These are phyloP conservation scores for Cercophora newfieldiana DNA, from an alignment of 495 filamentous ascomycete genomes.

Conservation along the genomic window DNA sequence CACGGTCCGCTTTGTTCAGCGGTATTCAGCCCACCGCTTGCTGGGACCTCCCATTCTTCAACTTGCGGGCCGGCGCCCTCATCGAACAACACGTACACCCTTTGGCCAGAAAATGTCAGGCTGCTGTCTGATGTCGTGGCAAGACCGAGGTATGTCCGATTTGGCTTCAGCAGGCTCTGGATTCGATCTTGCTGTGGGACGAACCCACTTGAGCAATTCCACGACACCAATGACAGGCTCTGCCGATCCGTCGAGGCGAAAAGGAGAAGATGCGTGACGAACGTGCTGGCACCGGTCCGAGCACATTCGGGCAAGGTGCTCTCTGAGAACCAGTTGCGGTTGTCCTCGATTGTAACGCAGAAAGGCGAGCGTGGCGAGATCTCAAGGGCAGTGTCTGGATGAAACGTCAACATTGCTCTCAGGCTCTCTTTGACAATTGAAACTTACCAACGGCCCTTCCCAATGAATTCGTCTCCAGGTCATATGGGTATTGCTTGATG, in stretches of 20 bases:
- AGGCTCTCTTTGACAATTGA: not conserved
- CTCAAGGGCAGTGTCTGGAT: not conserved
- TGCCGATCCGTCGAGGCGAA: constrained; percentile 6
- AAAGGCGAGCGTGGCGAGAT: constrained; percentile 4
- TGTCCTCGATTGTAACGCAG: constrained; percentile 15
- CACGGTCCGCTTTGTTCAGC: constrained; percentile 16
- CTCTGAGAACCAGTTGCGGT: constrained; percentile 8
- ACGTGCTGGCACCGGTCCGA: not conserved
- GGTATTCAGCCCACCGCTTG: not conserved
- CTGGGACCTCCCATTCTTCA: constrained; percentile 21
- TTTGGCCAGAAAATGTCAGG: constrained; percentile 15
- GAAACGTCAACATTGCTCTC: not conserved
- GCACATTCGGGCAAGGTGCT: constrained; percentile 10
- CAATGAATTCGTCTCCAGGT: constrained; percentile 11
- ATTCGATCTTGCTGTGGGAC: constrained; percentile 7
- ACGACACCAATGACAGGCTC: constrained; percentile 9
- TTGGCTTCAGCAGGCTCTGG: constrained; percentile 11
- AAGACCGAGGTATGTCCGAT: constrained; percentile 18
- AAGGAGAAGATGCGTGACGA: constrained; percentile 19
- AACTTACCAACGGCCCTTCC: constrained; percentile 2
- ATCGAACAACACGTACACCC: constrained; percentile 21
- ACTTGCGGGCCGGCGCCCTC: constrained; percentile 10
- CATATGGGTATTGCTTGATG: constrained; percentile 14
- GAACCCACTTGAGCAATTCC: constrained; percentile 23
- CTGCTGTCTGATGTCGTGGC: constrained; percentile 13